Evolutionary conservation across 192 early-diverging fungal species (phyloP).

Genomic region (Coemansia javaensis): DNA sequence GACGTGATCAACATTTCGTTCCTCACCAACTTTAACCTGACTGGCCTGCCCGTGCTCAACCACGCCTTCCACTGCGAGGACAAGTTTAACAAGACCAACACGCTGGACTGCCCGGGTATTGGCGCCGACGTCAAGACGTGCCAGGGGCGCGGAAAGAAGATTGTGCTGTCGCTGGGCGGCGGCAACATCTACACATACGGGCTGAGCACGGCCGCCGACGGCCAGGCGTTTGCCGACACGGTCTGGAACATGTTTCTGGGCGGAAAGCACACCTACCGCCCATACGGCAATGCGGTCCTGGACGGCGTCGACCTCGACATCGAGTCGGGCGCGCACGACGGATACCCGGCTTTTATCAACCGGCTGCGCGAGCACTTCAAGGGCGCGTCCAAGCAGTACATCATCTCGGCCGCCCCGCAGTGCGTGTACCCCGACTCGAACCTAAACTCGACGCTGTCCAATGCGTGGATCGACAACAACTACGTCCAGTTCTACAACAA

Average conservation of each 20-base stretch:
- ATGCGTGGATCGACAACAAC: slow-evolving; percentile 60
- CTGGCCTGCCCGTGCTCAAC: slow-evolving; percentile 59
- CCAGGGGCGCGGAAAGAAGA: slow-evolving; percentile 67
- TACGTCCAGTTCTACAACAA: slow-evolving; percentile 84
- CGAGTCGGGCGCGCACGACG: slow-evolving; percentile 57
- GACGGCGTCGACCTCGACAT: slow-evolving; percentile 74
- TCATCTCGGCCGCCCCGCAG: slow-evolving; percentile 67
- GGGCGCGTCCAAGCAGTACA: slow-evolving; percentile 50
- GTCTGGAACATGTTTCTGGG: slow-evolving; percentile 76
- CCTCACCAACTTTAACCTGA: slow-evolving; percentile 59
- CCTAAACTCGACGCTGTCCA: slow-evolving; percentile 52
- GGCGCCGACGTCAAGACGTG: slow-evolving; percentile 66
- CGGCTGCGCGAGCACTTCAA: slow-evolving; percentile 53
- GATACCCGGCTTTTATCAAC: slow-evolving; percentile 57
- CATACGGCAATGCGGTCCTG: slow-evolving; percentile 64
- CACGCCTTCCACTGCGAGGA: slow-evolving; percentile 65
- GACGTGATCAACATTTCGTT: slow-evolving; percentile 62
- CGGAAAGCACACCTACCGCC: slow-evolving; percentile 56
- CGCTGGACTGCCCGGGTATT: slow-evolving; percentile 65
- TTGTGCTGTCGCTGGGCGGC: slow-evolving; percentile 70
- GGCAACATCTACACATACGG: slow-evolving; percentile 62
- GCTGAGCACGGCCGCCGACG: slow-evolving; percentile 53
- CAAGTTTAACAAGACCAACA: slow-evolving; percentile 52
- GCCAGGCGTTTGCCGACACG: slow-evolving; percentile 57
- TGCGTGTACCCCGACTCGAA: slow-evolving; percentile 68